Base-by-base conservation (phyloP, 331 rosid genomes). In the Malus hybrid region DNA sequence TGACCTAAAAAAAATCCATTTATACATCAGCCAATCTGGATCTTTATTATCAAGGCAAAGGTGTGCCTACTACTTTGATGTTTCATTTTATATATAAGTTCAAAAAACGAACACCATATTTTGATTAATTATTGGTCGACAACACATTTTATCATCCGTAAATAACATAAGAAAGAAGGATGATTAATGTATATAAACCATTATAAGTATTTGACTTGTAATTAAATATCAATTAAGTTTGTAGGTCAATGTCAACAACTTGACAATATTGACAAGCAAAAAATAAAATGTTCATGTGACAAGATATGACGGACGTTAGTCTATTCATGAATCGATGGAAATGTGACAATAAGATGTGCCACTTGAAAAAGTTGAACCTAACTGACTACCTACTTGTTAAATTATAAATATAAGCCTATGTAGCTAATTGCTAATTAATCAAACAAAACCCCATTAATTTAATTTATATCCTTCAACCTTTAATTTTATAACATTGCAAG, bases 231-330 rank as follows among this genome's bases (percentile, higher is more conserved):
- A 72, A 30, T 52, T 50, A 13, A n/a, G 60, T 63, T 55, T 46
- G 39, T 62, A 34, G 61, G 74, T 63, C 78, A 68, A 57, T 67
- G 58, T 78, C 82, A 57, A 30, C 66, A 67, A 70, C 71, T 82
- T 73, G 82, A 84, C 78, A 56, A 68, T 77, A 66, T 75, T 44
- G 50, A 44, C 50, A 11, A 1, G 15, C 13, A 58, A 56, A 30
- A 62, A 66, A 56, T 44, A 11, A 44, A 44, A 10, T 18, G 71
- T 63, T 63, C 71, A 67, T 58, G 80, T 78, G 78, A 82, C 70
- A 11, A 36, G 32, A 36, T 64, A 78, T 57, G 70, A 78, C 32
- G 74, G 79, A 55, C 81, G 80, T 66, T 50, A 15, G 28, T 24
- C 33, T 16, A 81, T 65, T 42, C 15, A 28, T 36, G 34, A 26